Conservation (phyloP, 441 rosid species). For the Erodium texanum region DNA sequence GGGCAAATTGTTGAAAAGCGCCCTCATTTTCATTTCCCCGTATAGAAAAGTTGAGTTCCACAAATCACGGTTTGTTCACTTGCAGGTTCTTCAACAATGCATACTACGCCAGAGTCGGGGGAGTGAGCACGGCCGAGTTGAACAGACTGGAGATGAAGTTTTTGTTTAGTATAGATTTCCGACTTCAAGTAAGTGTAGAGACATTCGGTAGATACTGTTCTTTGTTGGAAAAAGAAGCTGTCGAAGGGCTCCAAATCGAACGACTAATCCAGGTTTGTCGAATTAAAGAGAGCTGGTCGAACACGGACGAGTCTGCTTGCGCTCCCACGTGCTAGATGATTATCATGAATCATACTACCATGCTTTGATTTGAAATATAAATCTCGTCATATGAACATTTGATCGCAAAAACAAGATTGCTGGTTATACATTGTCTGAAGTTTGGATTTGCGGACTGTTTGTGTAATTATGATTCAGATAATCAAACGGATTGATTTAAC, state of each 20-base stretch:
- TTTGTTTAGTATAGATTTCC: slow-evolving; percentile 66
- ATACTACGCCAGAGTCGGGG: slow-evolving; percentile 85
- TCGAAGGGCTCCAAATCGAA: slow-evolving; percentile 42
- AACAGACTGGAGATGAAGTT: slow-evolving; percentile 79
- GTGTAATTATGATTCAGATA: too few species aligned
- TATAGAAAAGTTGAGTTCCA: background rate
- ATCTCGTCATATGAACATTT: too few species aligned
- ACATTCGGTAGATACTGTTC: slow-evolving; percentile 53
- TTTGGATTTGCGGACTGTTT: too few species aligned
- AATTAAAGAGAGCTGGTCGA: slow-evolving; percentile 47
- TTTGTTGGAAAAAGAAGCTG: slow-evolving; percentile 47
- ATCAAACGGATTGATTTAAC: too few species aligned
- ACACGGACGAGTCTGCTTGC: slow-evolving; percentile 39
- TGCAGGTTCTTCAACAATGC: slow-evolving; percentile 81
- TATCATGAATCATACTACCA: too few species aligned
- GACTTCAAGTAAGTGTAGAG: slow-evolving; percentile 55
- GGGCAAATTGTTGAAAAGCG: too few species aligned
- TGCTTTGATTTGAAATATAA: too few species aligned
- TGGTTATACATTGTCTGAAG: too few species aligned
- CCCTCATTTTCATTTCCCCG: too few species aligned
- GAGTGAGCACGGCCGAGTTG: slow-evolving; percentile 65
- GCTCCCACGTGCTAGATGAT: slow-evolving; percentile 44
- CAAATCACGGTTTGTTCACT: background rate
- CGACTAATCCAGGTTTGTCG: slow-evolving; percentile 44
- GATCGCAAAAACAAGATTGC: too few species aligned